Evolutionary conservation across 2,329 filamentous ascomycete species (phyloP).

Genomic region (Ceratocystis papillata): DNA sequence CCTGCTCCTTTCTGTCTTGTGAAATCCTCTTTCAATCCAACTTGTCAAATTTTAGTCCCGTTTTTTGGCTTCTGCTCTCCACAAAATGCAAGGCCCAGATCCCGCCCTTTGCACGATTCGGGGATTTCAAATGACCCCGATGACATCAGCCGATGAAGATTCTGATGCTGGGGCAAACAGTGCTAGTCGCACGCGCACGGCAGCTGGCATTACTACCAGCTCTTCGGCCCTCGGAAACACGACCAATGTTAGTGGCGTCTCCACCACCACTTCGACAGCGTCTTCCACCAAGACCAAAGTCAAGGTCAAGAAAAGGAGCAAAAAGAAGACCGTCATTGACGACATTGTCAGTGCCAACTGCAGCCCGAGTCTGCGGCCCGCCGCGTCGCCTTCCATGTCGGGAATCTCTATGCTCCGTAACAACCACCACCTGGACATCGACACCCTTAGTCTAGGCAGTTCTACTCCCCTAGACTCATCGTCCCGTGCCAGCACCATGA

Average conservation of each 20-base stretch:
- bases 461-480: constrained; percentile 44
- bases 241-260: neutral
- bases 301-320: constrained; percentile 29
- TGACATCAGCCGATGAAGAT: constrained; percentile 47
- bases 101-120: constrained; percentile 46
- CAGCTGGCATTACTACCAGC: neutral
- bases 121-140: constrained; percentile 46
- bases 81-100: constrained; percentile 25
- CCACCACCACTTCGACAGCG: neutral
- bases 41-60: constrained; percentile 27
- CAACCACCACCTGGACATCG: constrained; percentile 60
- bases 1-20: constrained; percentile 7
- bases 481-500: constrained; percentile 45
- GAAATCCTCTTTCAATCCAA: neutral
- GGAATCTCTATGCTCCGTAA: constrained; percentile 75
- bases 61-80: constrained; percentile 37
- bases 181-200: neutral
- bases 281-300: constrained; percentile 19
- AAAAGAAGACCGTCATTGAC: constrained; percentile 32
- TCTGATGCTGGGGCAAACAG: constrained; percentile 34
- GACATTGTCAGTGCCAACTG: constrained; percentile 53
- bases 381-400: constrained; percentile 46
- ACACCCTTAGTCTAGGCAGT: constrained; percentile 32
- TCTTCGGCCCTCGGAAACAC: constrained; percentile 3
- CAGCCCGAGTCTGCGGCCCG: constrained; percentile 48